Conservation (phyloP, 202 grass and related monocot genomes). For the Cymbopogon flexuosus region DNA sequence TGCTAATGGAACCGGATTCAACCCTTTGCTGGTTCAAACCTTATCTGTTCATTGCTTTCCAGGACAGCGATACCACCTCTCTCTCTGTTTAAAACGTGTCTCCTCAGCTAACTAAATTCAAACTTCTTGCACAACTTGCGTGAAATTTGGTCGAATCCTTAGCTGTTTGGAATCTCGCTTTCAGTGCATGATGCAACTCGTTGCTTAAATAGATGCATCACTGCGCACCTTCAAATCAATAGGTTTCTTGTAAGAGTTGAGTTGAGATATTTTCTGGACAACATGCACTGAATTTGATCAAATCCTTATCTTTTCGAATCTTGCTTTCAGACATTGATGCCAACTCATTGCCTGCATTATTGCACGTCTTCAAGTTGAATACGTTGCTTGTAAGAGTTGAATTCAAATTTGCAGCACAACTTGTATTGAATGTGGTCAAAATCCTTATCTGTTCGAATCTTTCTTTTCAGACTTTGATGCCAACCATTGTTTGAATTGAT, state of each 20-base stretch:
- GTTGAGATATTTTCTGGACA: too few relatives aligned
- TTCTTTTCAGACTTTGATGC: not conserved
- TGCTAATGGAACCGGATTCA: too few relatives aligned
- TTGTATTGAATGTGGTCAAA: not conserved
- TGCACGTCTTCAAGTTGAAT: not conserved
- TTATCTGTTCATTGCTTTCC: too few relatives aligned
- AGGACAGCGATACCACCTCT: not conserved
- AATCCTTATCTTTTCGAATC: not conserved
- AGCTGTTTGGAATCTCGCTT: not conserved
- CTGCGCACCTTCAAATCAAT: not conserved
- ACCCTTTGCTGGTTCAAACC: too few relatives aligned
- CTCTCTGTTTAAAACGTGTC: not conserved
- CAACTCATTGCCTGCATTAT: not conserved
- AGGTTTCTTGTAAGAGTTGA: not conserved
- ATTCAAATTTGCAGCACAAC: not conserved
- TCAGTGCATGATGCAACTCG: not conserved
- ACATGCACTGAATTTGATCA: not conserved
- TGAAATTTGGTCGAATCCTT: not conserved
- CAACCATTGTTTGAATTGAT: not conserved
- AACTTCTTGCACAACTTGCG: not conserved
- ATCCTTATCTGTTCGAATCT: too few relatives aligned
- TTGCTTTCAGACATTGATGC: not conserved
- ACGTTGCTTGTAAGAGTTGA: not conserved
- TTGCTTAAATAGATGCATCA: conserved; percentile 1
- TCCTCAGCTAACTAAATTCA: not conserved